Base-by-base conservation (phyloP, 2,329 filamentous ascomycete genomes). In the Raffaelea deltoideospora region DNA sequence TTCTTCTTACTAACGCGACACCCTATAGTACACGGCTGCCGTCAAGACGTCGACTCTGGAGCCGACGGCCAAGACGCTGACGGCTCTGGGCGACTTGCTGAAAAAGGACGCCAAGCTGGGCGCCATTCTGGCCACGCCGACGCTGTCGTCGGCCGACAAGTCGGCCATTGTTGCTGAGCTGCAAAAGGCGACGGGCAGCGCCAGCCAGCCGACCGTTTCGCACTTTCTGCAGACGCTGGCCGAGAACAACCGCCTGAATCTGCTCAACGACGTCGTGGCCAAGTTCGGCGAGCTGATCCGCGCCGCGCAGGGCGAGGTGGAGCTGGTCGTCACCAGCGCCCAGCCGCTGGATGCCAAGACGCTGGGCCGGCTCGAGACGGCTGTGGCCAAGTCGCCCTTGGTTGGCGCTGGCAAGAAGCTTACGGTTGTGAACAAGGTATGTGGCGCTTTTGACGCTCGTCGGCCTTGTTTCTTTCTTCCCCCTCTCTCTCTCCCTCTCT, bases 11-110 rank as follows among this genome's bases (percentile, higher is more conserved):
- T n/a, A n/a, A n/a, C n/a, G n/a, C n/a, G n/a, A n/a, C n/a, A n/a
- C n/a, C n/a, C n/a, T n/a, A 1, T 53, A 98, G 90, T 98, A 94
- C 77, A 96, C 87, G 47, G 90, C 90, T 46, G 85, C 88, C 51
- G 76, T 79, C 58, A 98, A 96, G 74, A 75, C 78, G 49, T 79
- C 79, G 43, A 65, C 75, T 49, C 80, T 98, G 61, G 90, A 98
- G 53, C 69, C 74, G 55, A 86, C 84, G 48, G 79, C 87, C 58
- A 83, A 76, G 63, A 79, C 85, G 48, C 69, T 98, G 53, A 64
- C 69, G 54, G 69, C 61, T 52, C 79, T 98, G 54, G 62, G 65
- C 56, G 63, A 67, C 45, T 67, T 87, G 51, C 71, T 93, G 65
- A 69, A 79, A 64, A 82, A 76, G 65, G 90, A 98, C 61, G 41